Conservation (phyloP, 1,284 basidiomycete genomes). For the Inonotus hispidus region DNA sequence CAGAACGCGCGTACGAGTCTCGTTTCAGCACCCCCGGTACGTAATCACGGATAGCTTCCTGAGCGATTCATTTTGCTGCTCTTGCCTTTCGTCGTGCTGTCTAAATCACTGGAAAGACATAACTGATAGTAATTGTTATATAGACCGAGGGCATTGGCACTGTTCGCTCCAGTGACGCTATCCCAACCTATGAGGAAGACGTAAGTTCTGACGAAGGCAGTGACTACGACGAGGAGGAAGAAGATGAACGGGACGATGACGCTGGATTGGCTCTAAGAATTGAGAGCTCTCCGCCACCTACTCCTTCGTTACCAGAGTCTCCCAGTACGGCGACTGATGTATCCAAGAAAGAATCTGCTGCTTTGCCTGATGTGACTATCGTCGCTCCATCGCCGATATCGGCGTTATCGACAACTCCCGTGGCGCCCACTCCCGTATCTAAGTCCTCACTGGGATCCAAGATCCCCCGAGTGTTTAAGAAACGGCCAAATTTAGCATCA, state of each 20-base stretch:
- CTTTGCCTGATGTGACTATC: conserved; percentile 6
- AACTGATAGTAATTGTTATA: not conserved
- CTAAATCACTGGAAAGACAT: not conserved
- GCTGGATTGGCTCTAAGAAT: not conserved
- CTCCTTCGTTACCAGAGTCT: not conserved
- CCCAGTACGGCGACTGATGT: not conserved
- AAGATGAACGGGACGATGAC: conserved; percentile 25
- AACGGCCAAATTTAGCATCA: conserved; percentile 3
- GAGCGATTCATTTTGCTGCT: not conserved
- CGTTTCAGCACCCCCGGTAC: conserved; percentile 75
- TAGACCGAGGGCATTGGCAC: conserved; percentile 90
- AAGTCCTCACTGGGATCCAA: conserved; percentile 10
- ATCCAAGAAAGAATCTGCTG: not conserved
- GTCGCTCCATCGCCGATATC: conserved; percentile 10
- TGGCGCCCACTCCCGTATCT: not conserved
- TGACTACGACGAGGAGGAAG: conserved; percentile 33
- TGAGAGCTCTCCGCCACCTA: not conserved
- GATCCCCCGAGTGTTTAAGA: conserved; percentile 12
- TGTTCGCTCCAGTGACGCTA: conserved; percentile 58
- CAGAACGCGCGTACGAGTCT: conserved; percentile 47
- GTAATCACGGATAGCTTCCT: conserved; percentile 28
- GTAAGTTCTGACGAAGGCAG: conserved; percentile 54
- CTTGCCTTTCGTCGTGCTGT: not conserved
- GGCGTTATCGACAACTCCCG: not conserved
- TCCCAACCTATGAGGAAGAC: conserved; percentile 66